Conservation (phyloP, 176 grass and related monocot genomes). For the Hyparrhenia diplandra region DNA sequence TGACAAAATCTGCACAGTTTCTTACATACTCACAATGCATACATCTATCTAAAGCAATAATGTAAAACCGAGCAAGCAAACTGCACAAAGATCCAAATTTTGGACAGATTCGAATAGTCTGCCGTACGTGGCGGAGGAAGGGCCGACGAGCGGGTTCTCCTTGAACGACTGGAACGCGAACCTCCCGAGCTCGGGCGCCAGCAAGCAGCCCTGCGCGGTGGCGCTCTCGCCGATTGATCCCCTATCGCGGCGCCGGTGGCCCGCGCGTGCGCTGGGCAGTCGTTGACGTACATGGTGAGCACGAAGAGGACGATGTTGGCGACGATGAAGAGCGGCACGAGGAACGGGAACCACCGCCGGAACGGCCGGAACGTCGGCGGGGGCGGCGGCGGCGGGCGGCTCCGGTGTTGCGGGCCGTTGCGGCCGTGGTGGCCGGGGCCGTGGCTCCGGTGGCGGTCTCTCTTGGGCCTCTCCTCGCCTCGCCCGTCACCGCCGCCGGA, state of each 20-base stretch:
- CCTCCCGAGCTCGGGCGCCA: slow-evolving; percentile 50
- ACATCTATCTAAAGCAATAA: not conserved
- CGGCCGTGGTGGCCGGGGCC: slow-evolving; percentile 16
- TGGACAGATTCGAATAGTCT: not conserved
- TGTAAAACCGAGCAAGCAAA: not conserved
- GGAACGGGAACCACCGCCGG: slow-evolving; percentile 74
- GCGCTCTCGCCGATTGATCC: slow-evolving; percentile 25
- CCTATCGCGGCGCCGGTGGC: slow-evolving; percentile 36
- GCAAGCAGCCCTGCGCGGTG: slow-evolving; percentile 41
- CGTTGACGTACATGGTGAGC: slow-evolving; percentile 84
- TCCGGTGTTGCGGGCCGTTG: slow-evolving; percentile 1
- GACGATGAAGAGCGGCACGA: slow-evolving; percentile 61
- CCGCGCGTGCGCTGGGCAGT: slow-evolving; percentile 57
- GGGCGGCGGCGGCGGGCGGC: slow-evolving; percentile 18
- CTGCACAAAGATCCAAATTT: slow-evolving; percentile 6
- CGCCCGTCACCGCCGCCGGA: not conserved
- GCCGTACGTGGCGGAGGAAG: slow-evolving; percentile 69
- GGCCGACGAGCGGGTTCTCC: slow-evolving; percentile 89
- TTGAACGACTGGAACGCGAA: slow-evolving; percentile 92
- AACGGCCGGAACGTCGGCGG: slow-evolving; percentile 47
- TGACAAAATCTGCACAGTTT: not conserved
- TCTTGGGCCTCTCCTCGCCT: slow-evolving; percentile 26
- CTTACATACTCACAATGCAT: not conserved
- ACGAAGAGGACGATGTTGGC: slow-evolving; percentile 64
- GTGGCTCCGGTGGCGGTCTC: slow-evolving; percentile 9